Conservation (phyloP, 805 yeast genomes). For the Metschnikowia corniflorae region DNA sequence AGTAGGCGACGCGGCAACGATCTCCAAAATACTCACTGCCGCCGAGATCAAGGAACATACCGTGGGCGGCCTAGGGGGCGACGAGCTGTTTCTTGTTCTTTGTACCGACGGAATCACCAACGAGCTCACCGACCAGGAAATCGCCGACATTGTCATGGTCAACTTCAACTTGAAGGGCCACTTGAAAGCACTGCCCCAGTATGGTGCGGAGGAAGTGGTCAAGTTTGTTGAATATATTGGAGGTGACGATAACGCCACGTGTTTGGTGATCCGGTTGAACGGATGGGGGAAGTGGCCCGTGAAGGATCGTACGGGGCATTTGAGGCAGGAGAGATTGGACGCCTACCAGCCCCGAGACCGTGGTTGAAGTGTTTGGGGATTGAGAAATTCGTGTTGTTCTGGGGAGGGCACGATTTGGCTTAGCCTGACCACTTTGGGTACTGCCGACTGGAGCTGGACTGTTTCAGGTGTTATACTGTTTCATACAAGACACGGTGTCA, state of each 20-base stretch:
- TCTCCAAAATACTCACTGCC: conserved; percentile 35
- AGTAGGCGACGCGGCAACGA: conserved; percentile 51
- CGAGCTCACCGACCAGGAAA: conserved; percentile 80
- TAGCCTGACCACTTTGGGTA: no score
- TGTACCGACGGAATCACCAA: conserved; percentile 88
- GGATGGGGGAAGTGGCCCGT: conserved; percentile 97
- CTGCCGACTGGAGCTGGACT: no score
- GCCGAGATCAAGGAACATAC: conserved; percentile 35
- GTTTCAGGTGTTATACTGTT: no score
- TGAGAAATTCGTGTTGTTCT: neutral
- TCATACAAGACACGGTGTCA: no score
- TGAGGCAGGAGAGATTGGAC: conserved; percentile 67
- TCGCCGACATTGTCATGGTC: conserved; percentile 79
- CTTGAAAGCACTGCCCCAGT: conserved; percentile 73
- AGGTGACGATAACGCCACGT: conserved; percentile 95
- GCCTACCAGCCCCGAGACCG: conserved; percentile 36
- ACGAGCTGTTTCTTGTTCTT: conserved; percentile 80
- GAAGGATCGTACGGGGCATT: conserved; percentile 75
- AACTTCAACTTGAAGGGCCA: conserved; percentile 63
- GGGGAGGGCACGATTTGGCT: neutral
- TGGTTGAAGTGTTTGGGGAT: neutral
- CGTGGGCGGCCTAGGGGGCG: conserved; percentile 62
- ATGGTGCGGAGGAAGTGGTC: conserved; percentile 80
- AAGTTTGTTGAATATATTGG: conserved; percentile 82
- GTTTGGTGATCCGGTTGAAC: conserved; percentile 68